Conservation (phyloP, 1,284 basidiomycete genomes). For the Cutaneotrichosporon sp. region DNA sequence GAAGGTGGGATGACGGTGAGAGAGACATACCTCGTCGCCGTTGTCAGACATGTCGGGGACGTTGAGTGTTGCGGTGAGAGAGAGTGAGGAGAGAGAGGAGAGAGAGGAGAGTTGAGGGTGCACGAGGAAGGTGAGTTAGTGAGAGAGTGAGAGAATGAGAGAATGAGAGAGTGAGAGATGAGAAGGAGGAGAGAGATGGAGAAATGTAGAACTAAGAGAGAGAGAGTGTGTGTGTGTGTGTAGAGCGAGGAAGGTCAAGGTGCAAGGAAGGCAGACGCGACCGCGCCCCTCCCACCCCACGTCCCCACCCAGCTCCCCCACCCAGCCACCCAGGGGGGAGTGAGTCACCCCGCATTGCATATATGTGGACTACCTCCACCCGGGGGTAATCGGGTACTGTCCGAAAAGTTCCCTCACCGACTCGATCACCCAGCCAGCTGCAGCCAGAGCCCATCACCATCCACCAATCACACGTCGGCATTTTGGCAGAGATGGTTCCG, state of each 20-base stretch:
- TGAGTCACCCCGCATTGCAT: background rate
- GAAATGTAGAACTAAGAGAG: background rate
- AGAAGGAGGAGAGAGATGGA: background rate
- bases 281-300: background rate
- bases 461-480: no score
- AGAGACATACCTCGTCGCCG: slow-evolving; percentile 32
- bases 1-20: background rate
- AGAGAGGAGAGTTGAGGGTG: background rate
- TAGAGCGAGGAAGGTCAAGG: no score
- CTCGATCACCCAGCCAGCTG: background rate
- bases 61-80: background rate
- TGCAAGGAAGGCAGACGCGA: background rate
- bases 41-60: slow-evolving; percentile 36
- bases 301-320: no score
- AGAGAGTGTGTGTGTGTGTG: no score
- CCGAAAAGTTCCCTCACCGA: background rate
- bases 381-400: background rate
- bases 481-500: no score
- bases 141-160: background rate
- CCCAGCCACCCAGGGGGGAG: background rate
- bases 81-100: background rate
- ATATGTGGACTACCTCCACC: slow-evolving; percentile 5
- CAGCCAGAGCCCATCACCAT: no score
- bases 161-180: background rate
- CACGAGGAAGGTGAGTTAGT: slow-evolving; percentile 11